Evolutionary conservation across 257 asterid species (phyloP).

Genomic region (Solanum lycopersicoides): DNA sequence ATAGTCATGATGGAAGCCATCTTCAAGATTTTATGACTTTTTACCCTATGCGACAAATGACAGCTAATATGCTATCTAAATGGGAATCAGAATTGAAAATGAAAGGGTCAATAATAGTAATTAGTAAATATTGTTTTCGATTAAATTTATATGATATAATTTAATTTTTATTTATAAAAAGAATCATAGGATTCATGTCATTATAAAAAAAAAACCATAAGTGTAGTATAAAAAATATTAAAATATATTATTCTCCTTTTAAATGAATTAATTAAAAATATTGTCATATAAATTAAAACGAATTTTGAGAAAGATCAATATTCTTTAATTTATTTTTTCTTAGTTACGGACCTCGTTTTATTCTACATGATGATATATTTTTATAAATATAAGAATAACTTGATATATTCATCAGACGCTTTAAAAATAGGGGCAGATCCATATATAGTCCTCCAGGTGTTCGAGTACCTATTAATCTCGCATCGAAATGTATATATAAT

Average conservation of each 20-base stretch:
- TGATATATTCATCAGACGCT: too few species aligned
- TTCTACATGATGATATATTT: too few species aligned
- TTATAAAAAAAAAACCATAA: not conserved
- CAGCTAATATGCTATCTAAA: not conserved
- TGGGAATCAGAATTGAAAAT: not conserved
- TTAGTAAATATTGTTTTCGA: not conserved
- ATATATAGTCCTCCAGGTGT: too few species aligned
- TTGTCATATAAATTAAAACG: not conserved
- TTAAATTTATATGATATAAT: not conserved
- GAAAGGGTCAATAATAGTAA: not conserved
- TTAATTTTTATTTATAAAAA: not conserved
- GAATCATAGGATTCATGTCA: not conserved
- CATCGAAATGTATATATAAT: too few species aligned
- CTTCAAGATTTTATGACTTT: not conserved
- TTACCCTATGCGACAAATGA: not conserved
- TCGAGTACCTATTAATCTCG: too few species aligned
- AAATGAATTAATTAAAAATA: not conserved
- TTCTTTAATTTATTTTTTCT: too few species aligned
- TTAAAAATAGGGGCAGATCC: too few species aligned
- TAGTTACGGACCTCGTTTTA: too few species aligned
- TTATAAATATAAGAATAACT: too few species aligned
- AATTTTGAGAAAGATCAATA: too few species aligned
- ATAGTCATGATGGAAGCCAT: not conserved
- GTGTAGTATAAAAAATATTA: not conserved
- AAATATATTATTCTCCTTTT: not conserved